Conservation (phyloP, 345 rosid genomes). For the Nephelium lappaceum region DNA sequence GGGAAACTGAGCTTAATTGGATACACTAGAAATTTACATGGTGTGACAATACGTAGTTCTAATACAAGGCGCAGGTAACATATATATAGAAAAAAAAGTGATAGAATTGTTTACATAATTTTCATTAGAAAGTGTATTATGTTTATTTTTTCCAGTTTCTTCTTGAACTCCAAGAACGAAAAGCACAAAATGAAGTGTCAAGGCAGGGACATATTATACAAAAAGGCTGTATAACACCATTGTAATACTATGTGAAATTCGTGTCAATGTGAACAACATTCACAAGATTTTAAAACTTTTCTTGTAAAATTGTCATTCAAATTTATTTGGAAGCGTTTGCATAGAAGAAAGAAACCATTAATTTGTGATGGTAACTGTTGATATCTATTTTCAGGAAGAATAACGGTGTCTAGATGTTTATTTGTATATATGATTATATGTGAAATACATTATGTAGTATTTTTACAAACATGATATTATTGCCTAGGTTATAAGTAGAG, state of each 20-base stretch:
- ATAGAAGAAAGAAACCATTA: not conserved
- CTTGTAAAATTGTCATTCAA: not conserved
- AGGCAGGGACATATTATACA: not conserved
- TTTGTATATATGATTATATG: no score
- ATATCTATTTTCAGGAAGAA: no score
- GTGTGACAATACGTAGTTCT: constrained; percentile 63
- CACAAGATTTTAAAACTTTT: not conserved
- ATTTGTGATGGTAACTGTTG: not conserved
- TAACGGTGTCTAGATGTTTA: no score
- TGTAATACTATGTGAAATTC: not conserved
- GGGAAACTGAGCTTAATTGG: constrained; percentile 72
- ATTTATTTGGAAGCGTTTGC: not conserved
- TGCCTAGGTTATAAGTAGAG: no score
- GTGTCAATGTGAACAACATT: not conserved
- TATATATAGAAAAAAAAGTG: not conserved
- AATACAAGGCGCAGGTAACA: constrained; percentile 57
- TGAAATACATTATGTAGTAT: no score
- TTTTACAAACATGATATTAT: no score
- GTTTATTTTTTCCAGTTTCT: not conserved
- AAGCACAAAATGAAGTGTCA: not conserved
- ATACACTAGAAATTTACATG: constrained; percentile 62
- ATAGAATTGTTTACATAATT: not conserved
- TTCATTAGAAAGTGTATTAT: not conserved
- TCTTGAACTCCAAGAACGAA: not conserved
- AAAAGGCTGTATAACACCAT: not conserved